Base-by-base conservation (phyloP, 768 basidiomycete genomes). In the Lyophyllum atratum region DNA sequence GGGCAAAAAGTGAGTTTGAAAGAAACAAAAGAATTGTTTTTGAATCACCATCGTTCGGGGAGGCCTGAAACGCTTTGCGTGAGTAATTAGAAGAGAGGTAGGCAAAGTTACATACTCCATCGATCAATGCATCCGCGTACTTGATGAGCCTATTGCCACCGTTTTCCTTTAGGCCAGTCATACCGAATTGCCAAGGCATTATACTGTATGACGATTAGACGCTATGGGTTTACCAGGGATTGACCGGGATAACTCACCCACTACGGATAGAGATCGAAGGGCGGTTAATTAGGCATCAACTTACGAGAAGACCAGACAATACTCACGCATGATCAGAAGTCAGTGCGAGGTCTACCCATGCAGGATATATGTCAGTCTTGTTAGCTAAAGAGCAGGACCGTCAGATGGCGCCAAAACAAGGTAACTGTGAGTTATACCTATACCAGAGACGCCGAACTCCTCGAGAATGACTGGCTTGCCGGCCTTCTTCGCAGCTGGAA, bases 391-490 rank as follows among this genome's bases (percentile, higher is more conserved):
- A 2, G 24, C 7, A 24, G 22, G 4, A n/a, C 15, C n/a, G 15
- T n/a, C 43, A 52, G 42, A 14, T 21, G 37, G 54, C 52, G 5
- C 39, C 40, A 19, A 29, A 14, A 37, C 10, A 19, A n/a, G 25
- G n/a, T 25, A 17, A 22, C 12, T 21, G 2, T 21, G 26, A 44
- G 31, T 65, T 74, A 50, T 58, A 83, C 81, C 66, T 2, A 78
- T 56, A 17, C 78, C 78, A 28, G 62, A 64, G 1, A 84, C 71
- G 8, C 86, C 85, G 62, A 87, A 87, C 61, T 87, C 86, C 64
- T 89, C 86, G 49, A 86, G 64, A 49, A 87, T 72, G 21, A 85
- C 76, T 0, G 87, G 85, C 66, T 89, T 88, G 61, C 79, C 77
- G 39, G 76, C 78, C 50, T 71, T 75, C 58, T 76, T 76, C 0